These are phyloP conservation scores for Amoebophrya sp. DNA, from an alignment of 169 alveolate genomes.

Conservation along the genomic window DNA sequence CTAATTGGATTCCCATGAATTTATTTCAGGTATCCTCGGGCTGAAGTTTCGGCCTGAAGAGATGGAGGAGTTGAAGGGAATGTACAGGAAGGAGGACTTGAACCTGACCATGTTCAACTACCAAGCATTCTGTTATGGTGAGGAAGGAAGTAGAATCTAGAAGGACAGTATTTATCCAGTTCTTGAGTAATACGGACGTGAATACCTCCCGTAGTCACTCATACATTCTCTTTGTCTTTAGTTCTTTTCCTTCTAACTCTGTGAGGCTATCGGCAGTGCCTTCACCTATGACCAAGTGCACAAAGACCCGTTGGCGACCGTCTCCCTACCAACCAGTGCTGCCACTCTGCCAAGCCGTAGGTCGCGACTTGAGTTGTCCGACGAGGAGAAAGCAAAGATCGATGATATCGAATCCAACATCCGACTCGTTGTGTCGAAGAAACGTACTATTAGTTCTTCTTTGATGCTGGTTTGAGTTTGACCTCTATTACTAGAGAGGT, in stretches of 20 bases:
- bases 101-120: not conserved
- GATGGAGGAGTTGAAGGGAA: not conserved
- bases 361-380: not conserved
- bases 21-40: not conserved
- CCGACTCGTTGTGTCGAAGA: not conserved
- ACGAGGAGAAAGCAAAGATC: slow-evolving; percentile 2
- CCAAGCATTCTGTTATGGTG: not conserved
- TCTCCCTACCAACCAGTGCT: not conserved
- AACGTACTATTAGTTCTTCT: too few species aligned
- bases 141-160: not conserved
- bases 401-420: not conserved
- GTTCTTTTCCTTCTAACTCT: not conserved
- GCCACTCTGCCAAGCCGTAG: not conserved
- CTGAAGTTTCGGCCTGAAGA: not conserved
- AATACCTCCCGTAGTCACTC: too few species aligned
- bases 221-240: too few species aligned
- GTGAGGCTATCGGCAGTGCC: not conserved
- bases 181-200: too few species aligned
- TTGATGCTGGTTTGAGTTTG: too few species aligned
- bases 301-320: not conserved
- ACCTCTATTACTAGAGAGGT: too few species aligned
- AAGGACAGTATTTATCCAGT: not conserved
- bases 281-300: slow-evolving; percentile 13
- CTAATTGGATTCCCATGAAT: too few species aligned
- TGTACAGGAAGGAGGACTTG: not conserved